These are phyloP conservation scores for Tothia fuscella DNA, from an alignment of 2,329 filamentous ascomycete species.

Conservation along the genomic window DNA sequence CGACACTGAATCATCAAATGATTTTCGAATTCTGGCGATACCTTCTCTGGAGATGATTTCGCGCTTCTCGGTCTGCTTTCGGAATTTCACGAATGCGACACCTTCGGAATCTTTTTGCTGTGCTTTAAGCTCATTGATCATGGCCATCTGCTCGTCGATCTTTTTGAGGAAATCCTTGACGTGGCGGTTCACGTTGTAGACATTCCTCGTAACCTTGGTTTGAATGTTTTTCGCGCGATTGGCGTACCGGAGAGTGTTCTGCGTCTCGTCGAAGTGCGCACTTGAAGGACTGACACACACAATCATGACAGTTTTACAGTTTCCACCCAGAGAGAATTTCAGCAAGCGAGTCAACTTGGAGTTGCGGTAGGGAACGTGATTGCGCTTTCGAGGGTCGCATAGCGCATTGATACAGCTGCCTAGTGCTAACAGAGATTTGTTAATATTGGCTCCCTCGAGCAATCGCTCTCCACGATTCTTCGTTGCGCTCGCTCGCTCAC, in stretches of 20 bases:
- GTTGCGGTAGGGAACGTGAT: conserved; percentile 94
- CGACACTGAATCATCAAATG: conserved; percentile 67
- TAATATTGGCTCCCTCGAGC: conserved; percentile 95
- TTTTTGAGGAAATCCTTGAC: conserved; percentile 99
- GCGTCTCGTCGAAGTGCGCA: conserved; percentile 93
- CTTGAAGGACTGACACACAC: conserved; percentile 96
- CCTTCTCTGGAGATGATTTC: conserved; percentile 66
- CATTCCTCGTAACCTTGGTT: conserved; percentile 97
- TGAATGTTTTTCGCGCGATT: conserved; percentile 99
- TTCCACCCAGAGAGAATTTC: conserved; percentile 94
- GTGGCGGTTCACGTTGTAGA: conserved; percentile 97
- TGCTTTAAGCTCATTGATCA: conserved; percentile 90
- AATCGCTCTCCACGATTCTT: conserved; percentile 90
- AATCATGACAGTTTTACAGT: conserved; percentile 99
- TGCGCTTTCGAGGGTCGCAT: conserved; percentile 80
- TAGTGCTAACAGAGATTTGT: conserved; percentile 88
- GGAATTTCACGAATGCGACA: conserved; percentile 74
- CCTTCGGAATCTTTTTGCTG: conserved; percentile 84
- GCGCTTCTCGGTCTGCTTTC: conserved; percentile 79
- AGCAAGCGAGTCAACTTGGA: conserved; percentile 91
- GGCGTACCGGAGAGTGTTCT: conserved; percentile 93
- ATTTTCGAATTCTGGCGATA: conserved; percentile 62
- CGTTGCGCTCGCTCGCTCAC: conserved; percentile 88
- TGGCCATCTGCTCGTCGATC: conserved; percentile 94
- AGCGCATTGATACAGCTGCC: conserved; percentile 98